phyloP scores from a whole-genome alignment of 139 green algal genomes.

The Nannochloris sp. region DNA sequence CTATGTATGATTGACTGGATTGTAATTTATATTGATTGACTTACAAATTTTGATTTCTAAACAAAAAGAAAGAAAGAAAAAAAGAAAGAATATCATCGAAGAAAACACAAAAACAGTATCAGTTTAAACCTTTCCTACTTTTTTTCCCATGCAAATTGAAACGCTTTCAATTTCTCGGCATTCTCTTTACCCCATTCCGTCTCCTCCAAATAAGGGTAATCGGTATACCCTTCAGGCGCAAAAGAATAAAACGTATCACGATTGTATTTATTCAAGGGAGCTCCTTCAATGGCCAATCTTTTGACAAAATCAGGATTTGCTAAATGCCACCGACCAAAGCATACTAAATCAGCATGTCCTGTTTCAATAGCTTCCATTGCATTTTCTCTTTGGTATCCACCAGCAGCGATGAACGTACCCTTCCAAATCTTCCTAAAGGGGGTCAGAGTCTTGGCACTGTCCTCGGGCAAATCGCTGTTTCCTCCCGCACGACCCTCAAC shows the following conservation, averaged over 20 bases:
- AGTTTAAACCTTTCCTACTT: background rate
- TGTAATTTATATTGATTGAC: background rate
- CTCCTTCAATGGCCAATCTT: slow-evolving; percentile 39
- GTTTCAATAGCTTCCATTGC: slow-evolving; percentile 40
- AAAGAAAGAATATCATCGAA: background rate
- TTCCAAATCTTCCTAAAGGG: slow-evolving; percentile 49
- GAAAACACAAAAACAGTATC: background rate
- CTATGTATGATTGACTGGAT: background rate
- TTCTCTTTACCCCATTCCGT: slow-evolving; percentile 2
- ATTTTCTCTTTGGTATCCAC: slow-evolving; percentile 48
- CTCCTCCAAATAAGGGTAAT: slow-evolving; percentile 79
- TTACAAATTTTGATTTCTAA: background rate
- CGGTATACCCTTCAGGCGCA: slow-evolving; percentile 57
- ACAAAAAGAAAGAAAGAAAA: slow-evolving; percentile 14
- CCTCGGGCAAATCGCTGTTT: slow-evolving; percentile 1
- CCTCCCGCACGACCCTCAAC: slow-evolving; percentile 54
- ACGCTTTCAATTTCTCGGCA: slow-evolving; percentile 1
- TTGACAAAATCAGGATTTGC: slow-evolving; percentile 73
- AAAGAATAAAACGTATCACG: slow-evolving; percentile 66
- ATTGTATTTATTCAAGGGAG: slow-evolving; percentile 69
- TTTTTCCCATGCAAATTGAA: background rate
- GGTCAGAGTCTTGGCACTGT: slow-evolving; percentile 24
- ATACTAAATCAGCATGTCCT: slow-evolving; percentile 23
- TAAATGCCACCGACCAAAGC: slow-evolving; percentile 41
- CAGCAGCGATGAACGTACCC: slow-evolving; percentile 59